Evolutionary conservation across 768 basidiomycete genomes (phyloP).

Genomic region (Mycena alexandri): DNA sequence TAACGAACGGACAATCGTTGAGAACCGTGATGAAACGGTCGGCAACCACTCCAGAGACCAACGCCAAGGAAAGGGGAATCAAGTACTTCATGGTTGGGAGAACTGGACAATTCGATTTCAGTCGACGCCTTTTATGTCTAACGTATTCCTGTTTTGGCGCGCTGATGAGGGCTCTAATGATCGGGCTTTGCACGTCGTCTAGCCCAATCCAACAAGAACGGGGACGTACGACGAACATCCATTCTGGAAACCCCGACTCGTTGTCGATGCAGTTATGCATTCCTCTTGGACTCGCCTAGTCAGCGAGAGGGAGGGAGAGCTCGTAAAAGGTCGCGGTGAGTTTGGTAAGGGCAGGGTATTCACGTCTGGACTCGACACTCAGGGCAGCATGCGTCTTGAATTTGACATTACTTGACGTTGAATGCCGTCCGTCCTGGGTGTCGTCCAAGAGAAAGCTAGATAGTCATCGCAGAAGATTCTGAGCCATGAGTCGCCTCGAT

Average conservation of each 20-base stretch:
- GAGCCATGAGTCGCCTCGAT: no score
- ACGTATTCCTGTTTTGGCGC: background rate
- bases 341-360: background rate
- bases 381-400: constrained; percentile 5
- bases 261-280: constrained; percentile 6
- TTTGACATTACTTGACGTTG: constrained; percentile 12
- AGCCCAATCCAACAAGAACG: no score
- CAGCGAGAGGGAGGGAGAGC: constrained; percentile 1
- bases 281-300: background rate
- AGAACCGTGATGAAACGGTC: constrained; percentile 21
- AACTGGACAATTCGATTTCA: constrained; percentile 12
- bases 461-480: no score
- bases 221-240: no score
- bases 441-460: no score
- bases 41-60: constrained; percentile 16
- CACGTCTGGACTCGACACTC: background rate
- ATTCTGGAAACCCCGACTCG: no score
- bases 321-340: no score
- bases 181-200: no score
- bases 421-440: no score
- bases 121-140: constrained; percentile 14
- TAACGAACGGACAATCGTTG: constrained; percentile 23
- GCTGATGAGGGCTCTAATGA: background rate
- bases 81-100: constrained; percentile 16
- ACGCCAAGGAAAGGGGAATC: constrained; percentile 8